Evolutionary conservation across 768 basidiomycete species (phyloP), one percentile per base, ranked within the genome.

Genomic region (Lactarius sanguifluus): DNA sequence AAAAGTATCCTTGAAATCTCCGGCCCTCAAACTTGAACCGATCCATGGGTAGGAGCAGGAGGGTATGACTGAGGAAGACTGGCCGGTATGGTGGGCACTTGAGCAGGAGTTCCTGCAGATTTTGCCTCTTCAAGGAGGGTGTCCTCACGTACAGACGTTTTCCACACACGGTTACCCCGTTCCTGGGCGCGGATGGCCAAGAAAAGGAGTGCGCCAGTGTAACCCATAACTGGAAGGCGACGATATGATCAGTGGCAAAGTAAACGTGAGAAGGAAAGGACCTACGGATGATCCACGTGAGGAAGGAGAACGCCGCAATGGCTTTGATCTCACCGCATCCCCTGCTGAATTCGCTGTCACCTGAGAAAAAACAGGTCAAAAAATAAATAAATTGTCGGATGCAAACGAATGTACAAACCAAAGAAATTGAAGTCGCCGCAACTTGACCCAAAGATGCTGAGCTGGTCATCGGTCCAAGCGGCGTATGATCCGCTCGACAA

Each of bases 241-340:
- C 25, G 64, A 25, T 62, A 61, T n/a, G 56, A 38, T 63, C 8
- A 61, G 60, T 20, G 50, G 38, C 25, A 23, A 45, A 32, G 8
- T 8, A 25, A 47, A 60, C 23, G 45, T 13, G 7, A 9, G 28
- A 47, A 60, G 34, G 23, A 9, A 43, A 50, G 15, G 8, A 71
- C 76, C 62, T 54, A 79, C 80, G 25, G 0, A 76, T 62, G 41
- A 79, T 65, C 68, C 78, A 81, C 64, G 69, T 73, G 57, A 81
- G 68, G 69, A 76, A 80, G 15, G 77, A 68, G 65, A 81, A 76
- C 2, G 76, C 80, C 55, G 67, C 72, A 5, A 80, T 64, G 1
- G 65, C 79, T 56, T 76, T 73, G 38, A 68, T 32, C 61, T 80
- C 72, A 23, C 68, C 66, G 62, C 80, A 80, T 45, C 64, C 59